phyloP scores from a whole-genome alignment of 192 early-diverging fungal genomes.

The Entomortierella beljakovae region DNA sequence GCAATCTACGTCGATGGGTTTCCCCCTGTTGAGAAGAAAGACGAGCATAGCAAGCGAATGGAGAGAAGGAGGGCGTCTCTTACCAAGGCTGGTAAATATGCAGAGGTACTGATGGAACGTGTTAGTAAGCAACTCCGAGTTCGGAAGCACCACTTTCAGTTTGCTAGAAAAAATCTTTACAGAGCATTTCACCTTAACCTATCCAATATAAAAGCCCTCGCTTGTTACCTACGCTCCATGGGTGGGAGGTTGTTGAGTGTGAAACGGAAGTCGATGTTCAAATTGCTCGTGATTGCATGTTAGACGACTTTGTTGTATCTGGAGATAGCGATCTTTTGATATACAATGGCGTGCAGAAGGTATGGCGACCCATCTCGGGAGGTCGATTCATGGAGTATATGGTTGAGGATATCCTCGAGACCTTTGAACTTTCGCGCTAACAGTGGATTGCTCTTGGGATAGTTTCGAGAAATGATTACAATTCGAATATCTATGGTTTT shows the following conservation, averaged over 20 bases:
- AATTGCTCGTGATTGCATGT: neutral
- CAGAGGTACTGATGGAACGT: too few relatives aligned
- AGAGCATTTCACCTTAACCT: too few relatives aligned
- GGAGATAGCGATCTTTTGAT: conserved; percentile 6
- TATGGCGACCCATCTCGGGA: conserved; percentile 8
- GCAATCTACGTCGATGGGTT: too few relatives aligned
- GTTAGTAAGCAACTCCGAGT: too few relatives aligned
- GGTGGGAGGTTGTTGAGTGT: neutral
- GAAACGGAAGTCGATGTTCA: conserved; percentile 10
- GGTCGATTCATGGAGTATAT: conserved; percentile 8
- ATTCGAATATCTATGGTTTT: neutral
- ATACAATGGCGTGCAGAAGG: neutral
- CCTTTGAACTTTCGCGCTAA: neutral
- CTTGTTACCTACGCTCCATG: neutral
- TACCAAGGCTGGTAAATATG: too few relatives aligned
- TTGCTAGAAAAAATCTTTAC: too few relatives aligned
- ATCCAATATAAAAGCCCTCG: too few relatives aligned
- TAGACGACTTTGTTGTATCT: conserved; percentile 2
- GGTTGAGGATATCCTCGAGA: neutral
- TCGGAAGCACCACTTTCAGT: too few relatives aligned
- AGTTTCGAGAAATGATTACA: conserved; percentile 10
- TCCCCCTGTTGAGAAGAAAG: too few relatives aligned
- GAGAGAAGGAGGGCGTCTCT: too few relatives aligned
- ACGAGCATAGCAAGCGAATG: too few relatives aligned
- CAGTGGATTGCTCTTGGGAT: conserved; percentile 4